Evolutionary conservation across 2,329 filamentous ascomycete genomes (phyloP), one percentile per base, ranked within the genome.

Genomic region (Chrysosporium keratinophilum): DNA sequence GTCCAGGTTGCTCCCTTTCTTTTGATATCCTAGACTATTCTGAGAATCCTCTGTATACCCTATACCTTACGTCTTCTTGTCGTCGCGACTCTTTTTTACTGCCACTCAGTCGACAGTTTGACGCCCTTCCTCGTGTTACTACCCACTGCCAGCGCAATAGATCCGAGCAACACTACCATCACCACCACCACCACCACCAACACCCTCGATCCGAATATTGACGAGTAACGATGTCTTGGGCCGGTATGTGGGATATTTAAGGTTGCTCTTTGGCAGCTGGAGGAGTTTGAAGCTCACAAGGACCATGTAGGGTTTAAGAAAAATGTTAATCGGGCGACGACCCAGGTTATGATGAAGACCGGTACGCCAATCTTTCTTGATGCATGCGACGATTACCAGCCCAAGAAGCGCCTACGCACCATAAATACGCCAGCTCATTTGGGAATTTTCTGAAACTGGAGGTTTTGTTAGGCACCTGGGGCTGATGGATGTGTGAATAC

Each of bases 331-430:
- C 88, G 93, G 76, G 91, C 91, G 65, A 96, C 91, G 73, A 98
- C 94, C 75, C 90, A 96, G 83, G 91, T 97, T 59, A 96, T 98
- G 88, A 97, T 98, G 91, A 98, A 98, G 80, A 95, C 90, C 55
- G 88, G 84, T 87, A 71, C 15, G 55, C 46, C 20, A 31, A 5
- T 31, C 2, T 9, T n/a, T 3, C 14, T 5, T 4, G 9, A 9
- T 17, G 15, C 19, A 11, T 44, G 44, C n/a, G 12, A 2, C 48
- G 14, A 15, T 14, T 14, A 4, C 12, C 4, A 14, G 2, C 20
- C 37, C 14, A 19, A 11, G 14, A 14, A 17, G 35, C 35, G 34
- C 19, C n/a, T n/a, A 31, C n/a, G 17, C 39, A 14, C 9, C 15
- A 28, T 50, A 5, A 12, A 40, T 15, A 12, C 19, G 10, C 12